Evolutionary conservation across 2,329 filamentous ascomycete genomes (phyloP), one percentile per base, ranked within the genome.

Genomic region (Epichloe bromicola): DNA sequence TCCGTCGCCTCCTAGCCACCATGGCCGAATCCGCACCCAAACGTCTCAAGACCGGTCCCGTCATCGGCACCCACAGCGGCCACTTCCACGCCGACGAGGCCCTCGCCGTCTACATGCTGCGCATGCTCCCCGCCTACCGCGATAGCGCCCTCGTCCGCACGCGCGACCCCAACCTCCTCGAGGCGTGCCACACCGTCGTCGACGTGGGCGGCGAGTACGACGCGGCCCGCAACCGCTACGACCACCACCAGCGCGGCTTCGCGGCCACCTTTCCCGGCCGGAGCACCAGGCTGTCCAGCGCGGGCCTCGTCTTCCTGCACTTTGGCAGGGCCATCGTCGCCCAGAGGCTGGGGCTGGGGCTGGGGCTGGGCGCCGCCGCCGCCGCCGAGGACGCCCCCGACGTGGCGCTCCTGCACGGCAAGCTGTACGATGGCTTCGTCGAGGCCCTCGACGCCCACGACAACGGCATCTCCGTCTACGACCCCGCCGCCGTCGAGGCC

Each of bases 31-130:
- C 74, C 64, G 78, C 83, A 62, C 71, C 84, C 56, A 97, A 97
- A 72, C 85, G 87, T 68, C 72, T 94, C 67, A 95, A 95, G 78
- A 51, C 50, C 33, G 60, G 60, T 43, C 58, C 85, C 57, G 70
- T 82, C 59, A 94, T 96, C 65, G 93, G 90, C 64, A 98, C 93
- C 33, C 93, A 98, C 79, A 96, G 85, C 72, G 93, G 93, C 59
- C 89, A 96, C 75, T 98, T 98, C 78, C 93, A 98, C 74, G 93
- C 93, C 67, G 93, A 98, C 69, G 93, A 98, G 74, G 91, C 93
- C 54, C 82, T 98, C 42, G 93, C 93, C 53, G 90, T 98, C 57
- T 89, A 95, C 75, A 88, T 98, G 76, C 86, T 98, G 59, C 88
- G 89, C 57, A 79, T 86, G 52, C 85, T 97, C 17, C 91, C 93